phyloP scores from a whole-genome alignment of 2,329 filamentous ascomycete species.

The Beauveria pseudobassiana region DNA sequence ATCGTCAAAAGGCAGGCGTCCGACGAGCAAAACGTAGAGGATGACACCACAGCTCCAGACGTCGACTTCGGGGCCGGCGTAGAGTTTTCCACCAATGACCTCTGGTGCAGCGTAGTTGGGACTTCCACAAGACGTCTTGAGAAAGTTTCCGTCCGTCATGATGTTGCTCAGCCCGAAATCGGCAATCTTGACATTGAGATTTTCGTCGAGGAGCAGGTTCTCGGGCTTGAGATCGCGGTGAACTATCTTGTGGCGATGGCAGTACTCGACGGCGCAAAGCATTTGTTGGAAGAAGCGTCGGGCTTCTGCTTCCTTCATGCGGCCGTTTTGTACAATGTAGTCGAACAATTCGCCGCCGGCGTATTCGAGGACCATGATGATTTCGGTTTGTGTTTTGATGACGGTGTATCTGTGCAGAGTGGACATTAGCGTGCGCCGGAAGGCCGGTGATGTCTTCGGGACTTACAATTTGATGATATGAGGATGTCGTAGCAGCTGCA shows the following conservation, averaged over 20 bases:
- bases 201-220: constrained; percentile 88
- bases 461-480: constrained; percentile 96
- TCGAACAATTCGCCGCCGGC: constrained; percentile 95
- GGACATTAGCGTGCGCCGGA: neutral
- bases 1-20: constrained; percentile 89
- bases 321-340: constrained; percentile 91
- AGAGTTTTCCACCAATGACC: constrained; percentile 95
- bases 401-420: constrained; percentile 67
- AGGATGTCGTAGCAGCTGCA: constrained; percentile 89
- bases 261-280: constrained; percentile 97
- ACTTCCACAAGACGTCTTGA: constrained; percentile 96
- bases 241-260: constrained; percentile 96
- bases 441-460: neutral
- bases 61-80: constrained; percentile 94
- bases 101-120: constrained; percentile 98
- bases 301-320: constrained; percentile 86
- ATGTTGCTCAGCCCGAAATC: constrained; percentile 99
- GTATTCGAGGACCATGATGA: constrained; percentile 99
- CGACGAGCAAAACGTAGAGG: constrained; percentile 73
- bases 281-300: constrained; percentile 99
- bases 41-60: constrained; percentile 98
- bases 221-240: constrained; percentile 97
- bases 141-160: constrained; percentile 98
- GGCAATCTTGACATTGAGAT: constrained; percentile 97
- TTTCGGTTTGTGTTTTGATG: constrained; percentile 88